Percentiles rank a stretch among this genome's conserved stretches.
These are phyloP conservation scores for Teratosphaeriaceae sp. DNA, from an alignment of 2,329 filamentous ascomycete species.

Conservation along the genomic window DNA sequence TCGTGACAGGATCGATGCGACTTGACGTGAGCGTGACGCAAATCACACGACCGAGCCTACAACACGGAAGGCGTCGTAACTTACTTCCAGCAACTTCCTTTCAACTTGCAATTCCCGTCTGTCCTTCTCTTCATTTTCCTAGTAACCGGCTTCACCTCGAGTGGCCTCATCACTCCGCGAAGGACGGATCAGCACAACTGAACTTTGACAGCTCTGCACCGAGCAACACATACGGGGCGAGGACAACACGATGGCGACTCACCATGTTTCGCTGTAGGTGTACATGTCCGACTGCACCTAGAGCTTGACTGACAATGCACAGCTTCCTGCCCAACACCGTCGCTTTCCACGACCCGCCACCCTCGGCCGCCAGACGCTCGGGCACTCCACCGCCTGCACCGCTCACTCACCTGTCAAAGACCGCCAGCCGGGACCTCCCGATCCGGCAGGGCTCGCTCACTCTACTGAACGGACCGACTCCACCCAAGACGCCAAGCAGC, in stretches of 20 bases:
- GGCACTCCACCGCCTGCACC: background rate
- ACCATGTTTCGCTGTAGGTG: conserved; percentile 29
- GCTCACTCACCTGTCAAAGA: conserved; percentile 33
- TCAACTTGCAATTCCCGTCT: too few relatives aligned
- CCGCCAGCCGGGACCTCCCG: conserved; percentile 38
- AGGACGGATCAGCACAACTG: too few relatives aligned
- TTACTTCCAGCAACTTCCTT: too few relatives aligned
- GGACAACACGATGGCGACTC: conserved; percentile 15
- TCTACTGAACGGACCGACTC: conserved; percentile 32
- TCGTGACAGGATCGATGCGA: too few relatives aligned
- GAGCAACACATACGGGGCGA: background rate
- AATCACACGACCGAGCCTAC: too few relatives aligned
- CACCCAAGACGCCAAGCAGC: conserved; percentile 37
- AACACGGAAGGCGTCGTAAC: too few relatives aligned
- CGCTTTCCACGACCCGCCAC: conserved; percentile 62
- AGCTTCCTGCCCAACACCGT: conserved; percentile 92
- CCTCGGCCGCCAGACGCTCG: conserved; percentile 14
- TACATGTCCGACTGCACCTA: background rate
- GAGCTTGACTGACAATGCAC: conserved; percentile 10
- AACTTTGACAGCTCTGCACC: too few relatives aligned
- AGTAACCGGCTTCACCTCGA: too few relatives aligned
- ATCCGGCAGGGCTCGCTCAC: conserved; percentile 27
- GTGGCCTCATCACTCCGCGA: too few relatives aligned
- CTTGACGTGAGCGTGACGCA: too few relatives aligned
- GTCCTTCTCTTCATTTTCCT: too few relatives aligned